Percentiles rank a stretch among this genome's conserved stretches.
Evolutionary conservation across 805 yeast genomes (phyloP).

Genomic region (Cyberlindnera veronae): DNA sequence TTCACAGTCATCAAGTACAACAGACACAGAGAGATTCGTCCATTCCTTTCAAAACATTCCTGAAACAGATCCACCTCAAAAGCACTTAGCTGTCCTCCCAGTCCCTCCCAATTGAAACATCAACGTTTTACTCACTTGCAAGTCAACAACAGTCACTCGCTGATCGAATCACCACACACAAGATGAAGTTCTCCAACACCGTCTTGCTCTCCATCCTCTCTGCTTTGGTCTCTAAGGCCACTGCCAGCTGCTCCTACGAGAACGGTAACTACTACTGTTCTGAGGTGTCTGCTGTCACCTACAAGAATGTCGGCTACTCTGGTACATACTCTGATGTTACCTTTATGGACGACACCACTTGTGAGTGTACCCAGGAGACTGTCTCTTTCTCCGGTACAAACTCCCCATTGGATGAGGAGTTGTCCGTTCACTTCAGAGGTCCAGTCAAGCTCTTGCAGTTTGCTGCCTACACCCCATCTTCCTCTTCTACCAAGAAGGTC

Average conservation of each 20-base stretch:
- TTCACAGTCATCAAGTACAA: not conserved
- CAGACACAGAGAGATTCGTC: slow-evolving; percentile 15
- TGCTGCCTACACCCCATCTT: slow-evolving; percentile 79
- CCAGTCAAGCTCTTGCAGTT: slow-evolving; percentile 78
- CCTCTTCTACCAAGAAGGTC: slow-evolving; percentile 35
- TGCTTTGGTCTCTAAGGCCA: slow-evolving; percentile 18
- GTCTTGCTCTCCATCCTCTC: slow-evolving; percentile 22
- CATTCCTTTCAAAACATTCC: slow-evolving; percentile 15
- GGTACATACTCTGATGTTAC: slow-evolving; percentile 84
- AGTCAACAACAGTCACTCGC: not conserved
- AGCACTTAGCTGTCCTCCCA: not conserved
- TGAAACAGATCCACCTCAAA: slow-evolving; percentile 6
- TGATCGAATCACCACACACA: not conserved
- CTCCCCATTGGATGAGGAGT: slow-evolving; percentile 82
- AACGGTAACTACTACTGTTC: slow-evolving; percentile 85
- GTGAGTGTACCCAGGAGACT: slow-evolving; percentile 63
- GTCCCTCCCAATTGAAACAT: not conserved
- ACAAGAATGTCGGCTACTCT: slow-evolving; percentile 74
- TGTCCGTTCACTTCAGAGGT: slow-evolving; percentile 88
- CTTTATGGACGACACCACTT: slow-evolving; percentile 64
- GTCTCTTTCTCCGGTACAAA: slow-evolving; percentile 63
- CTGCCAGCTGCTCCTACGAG: slow-evolving; percentile 41
- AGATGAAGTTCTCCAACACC: slow-evolving; percentile 25
- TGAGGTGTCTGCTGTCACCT: slow-evolving; percentile 61
- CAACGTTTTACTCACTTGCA: not conserved